A percentile compares a stretch with the other conserved stretches of the same genome.
phyloP scores from a whole-genome alignment of 129 eudicot genomes.

The Artemisia argyi region DNA sequence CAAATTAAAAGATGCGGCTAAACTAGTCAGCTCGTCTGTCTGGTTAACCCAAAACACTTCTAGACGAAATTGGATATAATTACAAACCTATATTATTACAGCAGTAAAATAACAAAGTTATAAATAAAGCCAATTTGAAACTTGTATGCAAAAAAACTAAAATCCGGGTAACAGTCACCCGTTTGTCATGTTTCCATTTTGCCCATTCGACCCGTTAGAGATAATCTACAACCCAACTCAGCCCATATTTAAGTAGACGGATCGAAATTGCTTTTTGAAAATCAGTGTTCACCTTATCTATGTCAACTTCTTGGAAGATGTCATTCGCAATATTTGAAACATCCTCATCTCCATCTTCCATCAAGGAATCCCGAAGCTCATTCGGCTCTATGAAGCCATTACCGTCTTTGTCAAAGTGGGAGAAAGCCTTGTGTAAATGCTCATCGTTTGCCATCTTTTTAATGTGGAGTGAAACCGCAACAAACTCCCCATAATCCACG shows the following conservation, averaged over 20 bases:
- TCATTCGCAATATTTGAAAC: conserved; percentile 72
- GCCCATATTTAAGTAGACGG: not conserved
- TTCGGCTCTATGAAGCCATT: conserved; percentile 76
- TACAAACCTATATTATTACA: too few species aligned
- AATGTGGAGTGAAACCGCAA: conserved; percentile 79
- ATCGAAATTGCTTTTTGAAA: not conserved
- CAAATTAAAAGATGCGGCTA: too few species aligned
- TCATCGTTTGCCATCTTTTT: conserved; percentile 87
- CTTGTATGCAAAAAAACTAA: too few species aligned
- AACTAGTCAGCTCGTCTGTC: too few species aligned
- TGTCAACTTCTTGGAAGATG: conserved; percentile 94
- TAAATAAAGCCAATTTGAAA: too few species aligned
- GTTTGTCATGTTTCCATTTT: too few species aligned
- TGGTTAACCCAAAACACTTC: too few species aligned
- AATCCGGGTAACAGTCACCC: too few species aligned
- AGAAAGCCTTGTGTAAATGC: conserved; percentile 87
- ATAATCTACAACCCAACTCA: not conserved
- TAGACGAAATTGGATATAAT: too few species aligned
- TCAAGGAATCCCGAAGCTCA: conserved; percentile 74
- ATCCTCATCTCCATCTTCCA: conserved; percentile 84
- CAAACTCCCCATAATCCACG: conserved; percentile 82
- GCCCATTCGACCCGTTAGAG: not conserved
- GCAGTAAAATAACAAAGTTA: too few species aligned
- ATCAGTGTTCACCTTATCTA: conserved; percentile 59
- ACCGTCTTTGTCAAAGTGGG: conserved; percentile 83